phyloP scores from a whole-genome alignment of 163 green algal species.

The Chlorella variabilis region DNA sequence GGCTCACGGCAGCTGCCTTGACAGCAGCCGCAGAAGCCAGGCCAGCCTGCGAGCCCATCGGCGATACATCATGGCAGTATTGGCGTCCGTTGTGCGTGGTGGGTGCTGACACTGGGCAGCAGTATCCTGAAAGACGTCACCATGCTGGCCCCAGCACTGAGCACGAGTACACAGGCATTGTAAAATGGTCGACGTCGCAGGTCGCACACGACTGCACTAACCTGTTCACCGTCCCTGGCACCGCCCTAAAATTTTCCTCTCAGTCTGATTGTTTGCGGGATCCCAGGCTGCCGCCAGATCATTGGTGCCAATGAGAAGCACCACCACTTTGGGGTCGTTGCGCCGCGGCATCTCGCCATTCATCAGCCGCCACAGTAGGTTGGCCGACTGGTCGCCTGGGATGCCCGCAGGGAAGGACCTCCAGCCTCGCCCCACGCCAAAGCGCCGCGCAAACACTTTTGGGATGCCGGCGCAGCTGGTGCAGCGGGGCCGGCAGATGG shows the following conservation, averaged over 20 bases:
- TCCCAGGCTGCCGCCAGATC: conserved; percentile 28
- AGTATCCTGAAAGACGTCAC: too few species aligned
- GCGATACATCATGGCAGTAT: too few species aligned
- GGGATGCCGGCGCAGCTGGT: neutral
- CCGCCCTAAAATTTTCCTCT: neutral
- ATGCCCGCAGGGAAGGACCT: neutral
- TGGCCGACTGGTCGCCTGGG: neutral
- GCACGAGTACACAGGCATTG: too few species aligned
- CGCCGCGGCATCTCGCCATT: neutral
- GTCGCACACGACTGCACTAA: too few species aligned
- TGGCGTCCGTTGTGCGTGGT: too few species aligned
- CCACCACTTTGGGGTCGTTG: conserved; percentile 15
- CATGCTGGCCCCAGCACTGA: too few species aligned
- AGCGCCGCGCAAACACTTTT: neutral
- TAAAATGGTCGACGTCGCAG: too few species aligned
- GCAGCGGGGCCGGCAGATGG: neutral
- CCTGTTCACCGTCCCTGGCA: neutral
- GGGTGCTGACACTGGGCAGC: too few species aligned
- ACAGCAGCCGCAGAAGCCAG: neutral
- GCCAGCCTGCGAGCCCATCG: neutral
- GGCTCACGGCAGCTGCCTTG: neutral
- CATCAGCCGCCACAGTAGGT: neutral
- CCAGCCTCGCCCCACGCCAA: neutral
- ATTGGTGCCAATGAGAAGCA: conserved; percentile 60
- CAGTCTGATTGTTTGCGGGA: neutral